phyloP scores from a whole-genome alignment of 768 basidiomycete species.

The Pholiota conissans region DNA sequence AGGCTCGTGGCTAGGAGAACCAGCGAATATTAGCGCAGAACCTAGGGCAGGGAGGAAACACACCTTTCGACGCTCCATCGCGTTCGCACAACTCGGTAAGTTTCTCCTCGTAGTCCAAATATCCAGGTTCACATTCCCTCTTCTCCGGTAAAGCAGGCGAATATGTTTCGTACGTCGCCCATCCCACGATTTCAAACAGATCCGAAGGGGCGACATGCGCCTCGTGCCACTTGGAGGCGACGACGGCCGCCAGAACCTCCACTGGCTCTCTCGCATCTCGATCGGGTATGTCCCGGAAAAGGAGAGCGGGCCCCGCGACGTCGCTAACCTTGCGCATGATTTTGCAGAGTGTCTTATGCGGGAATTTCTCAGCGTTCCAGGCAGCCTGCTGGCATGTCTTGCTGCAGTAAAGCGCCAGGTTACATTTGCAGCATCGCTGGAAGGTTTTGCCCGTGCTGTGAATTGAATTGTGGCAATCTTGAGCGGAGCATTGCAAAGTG shows the following conservation, averaged over 20 bases:
- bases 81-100: background rate
- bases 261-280: background rate
- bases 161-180: background rate
- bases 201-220: background rate
- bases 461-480: background rate
- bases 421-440: conserved; percentile 4
- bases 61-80: background rate
- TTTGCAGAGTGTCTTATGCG: conserved; percentile 1
- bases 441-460: conserved; percentile 5
- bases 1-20: too few species aligned
- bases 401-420: conserved; percentile 4
- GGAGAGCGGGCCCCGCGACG: background rate
- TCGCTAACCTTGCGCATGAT: background rate
- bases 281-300: background rate
- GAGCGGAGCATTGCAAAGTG: conserved; percentile 1
- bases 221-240: background rate
- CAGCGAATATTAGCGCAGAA: too few species aligned
- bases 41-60: background rate
- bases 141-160: background rate
- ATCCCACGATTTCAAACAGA: background rate
- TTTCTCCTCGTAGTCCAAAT: background rate
- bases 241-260: background rate
- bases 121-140: background rate
- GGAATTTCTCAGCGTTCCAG: background rate
- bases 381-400: conserved; percentile 1